Evolutionary conservation across 2,329 filamentous ascomycete genomes (phyloP).

Genomic region (Aspergillus pseudoglaucus): DNA sequence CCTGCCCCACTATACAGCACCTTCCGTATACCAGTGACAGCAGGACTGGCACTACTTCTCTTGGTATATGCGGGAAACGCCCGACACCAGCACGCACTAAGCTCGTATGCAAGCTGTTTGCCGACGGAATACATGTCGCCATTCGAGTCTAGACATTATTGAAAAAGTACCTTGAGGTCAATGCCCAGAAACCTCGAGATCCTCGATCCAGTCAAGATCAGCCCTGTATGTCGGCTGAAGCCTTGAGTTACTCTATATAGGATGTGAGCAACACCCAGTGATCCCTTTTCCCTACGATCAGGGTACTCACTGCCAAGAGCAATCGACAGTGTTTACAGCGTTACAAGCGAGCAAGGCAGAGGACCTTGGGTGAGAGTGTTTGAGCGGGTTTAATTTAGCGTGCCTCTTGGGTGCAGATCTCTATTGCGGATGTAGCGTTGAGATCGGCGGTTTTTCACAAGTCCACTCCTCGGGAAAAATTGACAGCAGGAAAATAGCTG

Average conservation of each 20-base stretch:
- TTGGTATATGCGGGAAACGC: no score
- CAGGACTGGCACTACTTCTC: no score
- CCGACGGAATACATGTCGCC: no score
- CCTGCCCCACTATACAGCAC: no score
- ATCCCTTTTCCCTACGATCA: no score
- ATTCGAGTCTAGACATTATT: no score
- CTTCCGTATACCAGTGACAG: no score
- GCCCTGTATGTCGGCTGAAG: neutral
- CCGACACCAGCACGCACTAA: no score
- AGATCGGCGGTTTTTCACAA: neutral
- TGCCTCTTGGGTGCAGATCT: neutral
- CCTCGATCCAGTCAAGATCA: neutral
- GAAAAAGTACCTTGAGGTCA: no score
- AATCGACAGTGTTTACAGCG: no score
- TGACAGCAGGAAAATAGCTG: neutral
- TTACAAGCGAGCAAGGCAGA: neutral
- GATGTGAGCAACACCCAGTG: neutral
- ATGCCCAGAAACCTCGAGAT: neutral
- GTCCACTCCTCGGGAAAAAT: neutral
- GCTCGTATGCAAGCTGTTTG: no score
- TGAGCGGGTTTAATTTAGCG: slow-evolving; percentile 18
- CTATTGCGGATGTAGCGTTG: neutral
- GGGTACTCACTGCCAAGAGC: no score
- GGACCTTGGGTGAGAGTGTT: slow-evolving; percentile 25
- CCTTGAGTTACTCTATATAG: slow-evolving; percentile 8